These are phyloP conservation scores for Gymnopus androsaceus DNA, from an alignment of 1,284 basidiomycete genomes.

Conservation along the genomic window DNA sequence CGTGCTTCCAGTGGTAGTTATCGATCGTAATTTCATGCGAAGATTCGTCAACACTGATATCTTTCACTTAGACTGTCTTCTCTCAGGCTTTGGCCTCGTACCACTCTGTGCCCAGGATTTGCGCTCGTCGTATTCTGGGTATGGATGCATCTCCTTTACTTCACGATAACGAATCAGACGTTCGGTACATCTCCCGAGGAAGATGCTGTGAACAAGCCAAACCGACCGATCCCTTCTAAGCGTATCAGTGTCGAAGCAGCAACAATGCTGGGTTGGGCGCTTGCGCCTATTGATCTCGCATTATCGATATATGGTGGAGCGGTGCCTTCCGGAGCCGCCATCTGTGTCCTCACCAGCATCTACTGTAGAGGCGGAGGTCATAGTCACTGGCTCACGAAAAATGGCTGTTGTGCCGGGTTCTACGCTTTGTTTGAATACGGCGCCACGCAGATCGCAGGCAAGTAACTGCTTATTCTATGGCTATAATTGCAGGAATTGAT, in stretches of 20 bases:
- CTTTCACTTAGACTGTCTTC: background rate
- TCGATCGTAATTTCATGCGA: background rate
- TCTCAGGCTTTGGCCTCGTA: slow-evolving; percentile 2
- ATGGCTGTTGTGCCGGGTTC: slow-evolving; percentile 4
- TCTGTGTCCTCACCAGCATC: slow-evolving; percentile 1
- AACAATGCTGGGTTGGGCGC: slow-evolving; percentile 1
- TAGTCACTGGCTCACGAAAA: slow-evolving; percentile 14
- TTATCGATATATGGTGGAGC: background rate
- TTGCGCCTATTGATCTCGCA: background rate
- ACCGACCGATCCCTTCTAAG: slow-evolving; percentile 13
- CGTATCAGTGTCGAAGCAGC: slow-evolving; percentile 11
- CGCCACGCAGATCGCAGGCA: slow-evolving; percentile 12
- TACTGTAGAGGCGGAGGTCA: slow-evolving; percentile 7
- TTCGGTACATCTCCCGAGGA: slow-evolving; percentile 8
- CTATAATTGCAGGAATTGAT: background rate
- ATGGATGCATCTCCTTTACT: slow-evolving; percentile 6
- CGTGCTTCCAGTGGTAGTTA: slow-evolving; percentile 1
- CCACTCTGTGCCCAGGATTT: background rate
- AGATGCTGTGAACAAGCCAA: slow-evolving; percentile 13
- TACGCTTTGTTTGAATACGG: slow-evolving; percentile 11
- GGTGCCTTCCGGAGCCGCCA: background rate
- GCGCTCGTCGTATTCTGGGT: slow-evolving; percentile 10
- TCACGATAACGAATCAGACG: slow-evolving; percentile 13
- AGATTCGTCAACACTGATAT: background rate
- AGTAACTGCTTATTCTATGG: background rate